Percentiles rank a stretch among this genome's conserved stretches.
Evolutionary conservation across 176 grass and related monocot species (phyloP).

Genomic region (Juncus inflexus): DNA sequence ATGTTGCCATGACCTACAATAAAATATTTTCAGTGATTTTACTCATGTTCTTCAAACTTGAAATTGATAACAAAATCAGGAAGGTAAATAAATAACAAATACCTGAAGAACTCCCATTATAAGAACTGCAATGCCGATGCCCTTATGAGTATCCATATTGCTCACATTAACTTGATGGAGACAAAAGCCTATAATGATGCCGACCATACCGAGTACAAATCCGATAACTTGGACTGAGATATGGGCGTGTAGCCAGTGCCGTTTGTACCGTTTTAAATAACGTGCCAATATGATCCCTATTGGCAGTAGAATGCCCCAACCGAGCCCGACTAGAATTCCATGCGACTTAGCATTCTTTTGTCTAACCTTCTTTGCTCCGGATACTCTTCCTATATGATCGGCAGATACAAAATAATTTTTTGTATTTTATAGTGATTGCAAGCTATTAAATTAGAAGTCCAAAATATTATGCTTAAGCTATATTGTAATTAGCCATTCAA

Average conservation of each 20-base stretch:
- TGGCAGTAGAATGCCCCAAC: constrained; percentile 64
- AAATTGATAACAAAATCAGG: neutral
- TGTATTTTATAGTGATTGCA: neutral
- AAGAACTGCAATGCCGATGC: constrained; percentile 42
- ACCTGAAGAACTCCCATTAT: constrained; percentile 56
- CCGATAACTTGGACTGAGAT: constrained; percentile 54
- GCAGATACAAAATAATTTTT: neutral
- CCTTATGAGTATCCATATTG: constrained; percentile 36
- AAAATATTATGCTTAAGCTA: neutral
- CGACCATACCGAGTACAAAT: constrained; percentile 45
- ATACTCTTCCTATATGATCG: neutral
- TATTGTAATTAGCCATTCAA: no score
- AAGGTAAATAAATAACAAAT: constrained; percentile 3
- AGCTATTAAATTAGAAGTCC: neutral
- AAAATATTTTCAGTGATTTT: constrained; percentile 7
- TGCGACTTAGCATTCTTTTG: constrained; percentile 38
- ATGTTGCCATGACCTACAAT: constrained; percentile 38
- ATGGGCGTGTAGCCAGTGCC: constrained; percentile 73
- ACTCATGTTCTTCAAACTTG: neutral
- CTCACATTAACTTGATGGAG: constrained; percentile 32
- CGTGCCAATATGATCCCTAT: constrained; percentile 47
- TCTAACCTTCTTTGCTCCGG: neutral
- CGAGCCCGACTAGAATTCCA: constrained; percentile 39
- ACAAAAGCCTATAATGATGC: constrained; percentile 41
- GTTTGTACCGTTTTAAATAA: constrained; percentile 53